Percentiles rank a stretch among this genome's conserved stretches.
These are phyloP conservation scores for Metschnikowia lochheadii DNA, from an alignment of 805 yeast species.

Conservation along the genomic window DNA sequence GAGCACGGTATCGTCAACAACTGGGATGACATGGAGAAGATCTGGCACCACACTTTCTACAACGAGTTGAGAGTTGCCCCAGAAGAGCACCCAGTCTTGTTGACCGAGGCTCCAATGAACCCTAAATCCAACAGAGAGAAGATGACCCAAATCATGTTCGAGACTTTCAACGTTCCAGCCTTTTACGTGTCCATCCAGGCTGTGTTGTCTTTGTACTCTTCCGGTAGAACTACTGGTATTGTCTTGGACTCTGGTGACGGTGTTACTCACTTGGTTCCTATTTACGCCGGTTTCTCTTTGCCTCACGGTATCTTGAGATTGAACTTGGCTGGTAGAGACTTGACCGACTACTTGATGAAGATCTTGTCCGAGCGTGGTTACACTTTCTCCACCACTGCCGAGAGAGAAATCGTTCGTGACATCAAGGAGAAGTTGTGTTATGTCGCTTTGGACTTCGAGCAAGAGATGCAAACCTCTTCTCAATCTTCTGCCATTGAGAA, in stretches of 20 bases:
- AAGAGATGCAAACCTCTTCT: slow-evolving; percentile 98
- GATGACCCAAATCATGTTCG: slow-evolving; percentile 99
- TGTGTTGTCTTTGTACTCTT: slow-evolving; percentile 94
- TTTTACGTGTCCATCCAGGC: slow-evolving; percentile 99
- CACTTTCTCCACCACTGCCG: slow-evolving; percentile 98
- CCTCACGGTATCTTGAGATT: slow-evolving; percentile 99
- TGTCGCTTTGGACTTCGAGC: slow-evolving; percentile 98
- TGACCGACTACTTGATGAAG: slow-evolving; percentile 98
- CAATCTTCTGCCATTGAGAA: slow-evolving; percentile 98
- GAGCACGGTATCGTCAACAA: slow-evolving; percentile 99
- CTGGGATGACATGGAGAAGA: slow-evolving; percentile 99
- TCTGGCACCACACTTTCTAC: slow-evolving; percentile 99
- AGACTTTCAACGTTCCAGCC: slow-evolving; percentile 99
- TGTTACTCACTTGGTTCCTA: slow-evolving; percentile 99
- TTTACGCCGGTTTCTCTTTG: slow-evolving; percentile 98
- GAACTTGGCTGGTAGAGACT: slow-evolving; percentile 99
- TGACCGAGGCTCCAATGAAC: slow-evolving; percentile 99
- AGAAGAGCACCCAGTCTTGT: slow-evolving; percentile 98
- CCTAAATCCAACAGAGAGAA: slow-evolving; percentile 99
- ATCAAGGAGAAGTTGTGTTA: slow-evolving; percentile 98
- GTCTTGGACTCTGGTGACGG: slow-evolving; percentile 99
- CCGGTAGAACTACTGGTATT: slow-evolving; percentile 99
- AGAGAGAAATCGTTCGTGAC: slow-evolving; percentile 92
- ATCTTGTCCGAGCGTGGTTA: slow-evolving; percentile 98
- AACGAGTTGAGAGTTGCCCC: slow-evolving; percentile 99